Percentiles rank a stretch among this genome's conserved stretches.
phyloP scores from a whole-genome alignment of 805 yeast species.

The Suhomyces vadensis region DNA sequence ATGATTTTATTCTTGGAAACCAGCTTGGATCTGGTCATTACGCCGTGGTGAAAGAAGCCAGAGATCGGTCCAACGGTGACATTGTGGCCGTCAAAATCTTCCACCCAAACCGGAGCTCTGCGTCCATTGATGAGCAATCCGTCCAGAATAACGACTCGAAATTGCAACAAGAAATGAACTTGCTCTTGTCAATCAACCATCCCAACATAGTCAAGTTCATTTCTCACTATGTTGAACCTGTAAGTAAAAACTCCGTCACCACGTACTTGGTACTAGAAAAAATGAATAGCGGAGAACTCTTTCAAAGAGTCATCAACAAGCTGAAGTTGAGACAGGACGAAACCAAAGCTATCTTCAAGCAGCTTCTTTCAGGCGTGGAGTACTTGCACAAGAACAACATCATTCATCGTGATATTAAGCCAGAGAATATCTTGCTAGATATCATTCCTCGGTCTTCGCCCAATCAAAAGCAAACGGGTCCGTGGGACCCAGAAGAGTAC shows the following conservation, averaged over 20 bases:
- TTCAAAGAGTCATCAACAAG: constrained; percentile 68
- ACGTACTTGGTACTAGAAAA: constrained; percentile 71
- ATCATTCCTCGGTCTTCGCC: constrained; percentile 44
- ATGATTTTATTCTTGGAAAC: constrained; percentile 55
- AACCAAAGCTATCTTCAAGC: constrained; percentile 56
- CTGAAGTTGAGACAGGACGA: constrained; percentile 62
- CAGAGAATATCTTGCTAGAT: constrained; percentile 47
- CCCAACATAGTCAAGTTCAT: constrained; percentile 69
- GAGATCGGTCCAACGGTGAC: constrained; percentile 55
- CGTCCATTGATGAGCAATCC: constrained; percentile 15
- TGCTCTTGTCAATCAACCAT: constrained; percentile 64
- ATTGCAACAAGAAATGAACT: constrained; percentile 66
- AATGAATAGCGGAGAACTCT: constrained; percentile 72
- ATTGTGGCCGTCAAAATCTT: constrained; percentile 75
- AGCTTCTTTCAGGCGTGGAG: constrained; percentile 40
- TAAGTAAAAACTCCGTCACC: constrained; percentile 50
- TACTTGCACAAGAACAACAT: constrained; percentile 43
- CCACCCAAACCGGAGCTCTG: constrained; percentile 47
- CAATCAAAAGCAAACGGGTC: constrained; percentile 42
- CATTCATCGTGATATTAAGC: constrained; percentile 48
- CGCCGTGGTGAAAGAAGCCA: constrained; percentile 76
- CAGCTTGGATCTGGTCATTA: constrained; percentile 77
- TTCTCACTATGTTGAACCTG: constrained; percentile 56
- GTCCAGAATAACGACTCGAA: constrained; percentile 22
- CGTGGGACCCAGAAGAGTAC: constrained; percentile 61